Conservation (phyloP, 2,329 filamentous ascomycete genomes). For the Nemania sp. region DNA sequence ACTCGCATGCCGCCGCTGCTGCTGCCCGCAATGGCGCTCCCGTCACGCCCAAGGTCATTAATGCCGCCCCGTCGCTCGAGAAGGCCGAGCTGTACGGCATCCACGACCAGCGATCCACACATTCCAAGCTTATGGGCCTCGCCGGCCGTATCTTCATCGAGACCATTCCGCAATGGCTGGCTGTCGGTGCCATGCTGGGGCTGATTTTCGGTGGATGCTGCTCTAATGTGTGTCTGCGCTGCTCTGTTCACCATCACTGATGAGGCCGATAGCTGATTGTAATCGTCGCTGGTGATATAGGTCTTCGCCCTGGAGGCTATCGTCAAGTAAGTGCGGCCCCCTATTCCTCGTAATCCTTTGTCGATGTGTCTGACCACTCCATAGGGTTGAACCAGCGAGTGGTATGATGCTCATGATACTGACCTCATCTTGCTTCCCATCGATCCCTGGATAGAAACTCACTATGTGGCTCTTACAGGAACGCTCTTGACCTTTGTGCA, state of each 20-base stretch:
- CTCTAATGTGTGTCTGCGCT: slow-evolving; percentile 67
- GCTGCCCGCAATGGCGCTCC: slow-evolving; percentile 43
- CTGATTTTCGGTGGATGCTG: slow-evolving; percentile 97
- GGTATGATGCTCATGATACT: slow-evolving; percentile 54
- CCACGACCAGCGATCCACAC: slow-evolving; percentile 54
- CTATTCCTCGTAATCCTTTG: slow-evolving; percentile 19
- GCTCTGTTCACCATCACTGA: background rate
- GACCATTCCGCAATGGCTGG: slow-evolving; percentile 65
- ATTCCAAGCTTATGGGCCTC: slow-evolving; percentile 54
- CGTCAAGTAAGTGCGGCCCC: slow-evolving; percentile 70
- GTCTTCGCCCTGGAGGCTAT: slow-evolving; percentile 97
- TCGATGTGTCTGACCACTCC: slow-evolving; percentile 27
- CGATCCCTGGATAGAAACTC: slow-evolving; percentile 19
- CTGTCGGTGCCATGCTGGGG: slow-evolving; percentile 68
- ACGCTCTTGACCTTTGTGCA: slow-evolving; percentile 88
- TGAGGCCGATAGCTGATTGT: slow-evolving; percentile 22
- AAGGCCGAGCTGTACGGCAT: slow-evolving; percentile 60
- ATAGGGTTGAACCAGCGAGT: slow-evolving; percentile 78
- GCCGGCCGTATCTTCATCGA: slow-evolving; percentile 58
- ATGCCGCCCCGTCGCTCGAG: slow-evolving; percentile 56
- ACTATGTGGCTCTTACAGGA: slow-evolving; percentile 51
- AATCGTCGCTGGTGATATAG: slow-evolving; percentile 50
- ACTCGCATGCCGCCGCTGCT: slow-evolving; percentile 47
- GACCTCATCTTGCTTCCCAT: slow-evolving; percentile 8
- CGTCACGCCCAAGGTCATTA: slow-evolving; percentile 54